Evolutionary conservation across 768 basidiomycete species (phyloP), one percentile per base, ranked within the genome.

Genomic region (Saitozyma sp.): DNA sequence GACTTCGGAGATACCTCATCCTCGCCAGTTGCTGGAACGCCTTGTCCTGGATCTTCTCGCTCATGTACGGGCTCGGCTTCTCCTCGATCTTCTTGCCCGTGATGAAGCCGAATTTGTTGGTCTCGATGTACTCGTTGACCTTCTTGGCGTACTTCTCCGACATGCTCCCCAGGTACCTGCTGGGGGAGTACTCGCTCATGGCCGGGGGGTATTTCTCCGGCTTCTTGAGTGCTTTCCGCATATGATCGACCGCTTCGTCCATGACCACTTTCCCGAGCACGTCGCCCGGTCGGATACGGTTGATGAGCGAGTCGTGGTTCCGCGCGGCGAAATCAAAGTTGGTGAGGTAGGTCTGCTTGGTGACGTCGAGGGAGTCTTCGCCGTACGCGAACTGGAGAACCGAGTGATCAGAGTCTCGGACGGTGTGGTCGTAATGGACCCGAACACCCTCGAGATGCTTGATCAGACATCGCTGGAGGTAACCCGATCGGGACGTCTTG

Each of bases 401-500:
- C 3, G 92, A 90, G 17, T 87, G 86, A 77, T 99, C 96, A 76
- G 90, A 90, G 52, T 95, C 94, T 57, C 96, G 90, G 46, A 99
- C 93, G 40, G 95, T 98, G 78, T 97, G 88, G 80, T 99, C 96
- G 79, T 99, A 99, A 78, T 98, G 95, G 8, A 98, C 88, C 40
- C 91, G 89, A 58, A 97, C 87, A 53, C 95, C 96, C 79, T 99
- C 96, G 58, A 99, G 83, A 79, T 99, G 96, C 80, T 99, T 99
- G 83, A 99, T 94, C 68, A 99, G 83, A 82, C 96, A 98, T 52
- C 96, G 87, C 78, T 99, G 96, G 17, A 99, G 85, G 79, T 99
- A 99, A 17, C 96, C 96, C 5, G 96, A 98, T 58, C 96, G 92
- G 65, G 90, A 91, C 5, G 96, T 99, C 82, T 99, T 99, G 78